These are phyloP conservation scores for Neurospora tetrasperma DNA, from an alignment of 495 filamentous ascomycete genomes.

Conservation along the genomic window DNA sequence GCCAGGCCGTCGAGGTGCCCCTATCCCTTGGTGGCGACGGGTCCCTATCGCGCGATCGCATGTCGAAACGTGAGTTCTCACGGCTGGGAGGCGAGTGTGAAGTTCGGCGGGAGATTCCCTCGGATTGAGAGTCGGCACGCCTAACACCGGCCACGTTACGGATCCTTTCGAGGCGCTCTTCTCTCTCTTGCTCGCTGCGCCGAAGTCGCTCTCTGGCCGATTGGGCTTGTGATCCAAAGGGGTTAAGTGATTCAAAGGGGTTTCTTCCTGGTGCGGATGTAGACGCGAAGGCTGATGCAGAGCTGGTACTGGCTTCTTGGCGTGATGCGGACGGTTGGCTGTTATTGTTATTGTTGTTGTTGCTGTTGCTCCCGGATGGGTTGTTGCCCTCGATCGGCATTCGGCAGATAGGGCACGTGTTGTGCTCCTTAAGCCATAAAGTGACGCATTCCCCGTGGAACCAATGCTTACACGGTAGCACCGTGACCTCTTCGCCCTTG, in stretches of 20 bases:
- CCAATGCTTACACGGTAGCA: conserved; percentile 85
- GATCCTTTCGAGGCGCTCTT: conserved; percentile 15
- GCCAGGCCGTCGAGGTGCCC: not conserved
- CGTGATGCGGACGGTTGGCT: not conserved
- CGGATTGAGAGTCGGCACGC: not conserved
- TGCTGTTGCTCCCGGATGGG: not conserved
- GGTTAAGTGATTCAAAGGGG: not conserved
- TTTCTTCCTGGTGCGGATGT: not conserved
- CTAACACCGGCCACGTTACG: conserved; percentile 8
- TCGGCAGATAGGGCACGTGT: conserved; percentile 85
- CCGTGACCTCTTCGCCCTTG: conserved; percentile 61
- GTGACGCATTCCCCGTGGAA: conserved; percentile 73
- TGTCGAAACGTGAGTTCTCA: not conserved
- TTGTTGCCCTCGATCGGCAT: conserved; percentile 50
- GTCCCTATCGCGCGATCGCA: conserved; percentile 5
- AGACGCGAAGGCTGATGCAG: not conserved
- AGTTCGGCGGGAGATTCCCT: conserved; percentile 2
- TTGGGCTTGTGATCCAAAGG: not conserved
- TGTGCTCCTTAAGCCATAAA: conserved; percentile 75
- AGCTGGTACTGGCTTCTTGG: not conserved
- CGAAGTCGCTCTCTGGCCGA: not conserved
- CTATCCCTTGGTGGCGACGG: conserved; percentile 1
- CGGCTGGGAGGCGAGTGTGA: conserved; percentile 10
- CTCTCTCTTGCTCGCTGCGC: conserved; percentile 12
- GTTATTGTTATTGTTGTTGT: not conserved